Conservation (phyloP, 1,139 yeast genomes). For the Saccharomyces pastorianus region DNA sequence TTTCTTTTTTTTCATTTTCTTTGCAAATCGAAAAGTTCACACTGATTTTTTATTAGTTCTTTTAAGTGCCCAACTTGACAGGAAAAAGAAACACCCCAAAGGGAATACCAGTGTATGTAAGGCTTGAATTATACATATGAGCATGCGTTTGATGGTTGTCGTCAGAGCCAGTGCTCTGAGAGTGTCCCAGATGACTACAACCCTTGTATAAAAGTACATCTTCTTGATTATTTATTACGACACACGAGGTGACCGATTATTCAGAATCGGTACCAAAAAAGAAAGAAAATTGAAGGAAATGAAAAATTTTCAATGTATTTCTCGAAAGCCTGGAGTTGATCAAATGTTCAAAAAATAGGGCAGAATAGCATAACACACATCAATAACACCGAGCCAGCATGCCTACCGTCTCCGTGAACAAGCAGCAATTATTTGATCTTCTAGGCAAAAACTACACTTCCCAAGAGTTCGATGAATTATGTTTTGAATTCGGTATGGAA, state of each 20-base stretch:
- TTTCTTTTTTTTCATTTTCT: background rate
- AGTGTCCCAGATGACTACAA: background rate
- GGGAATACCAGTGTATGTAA: background rate
- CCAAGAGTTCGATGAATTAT: conserved; percentile 90
- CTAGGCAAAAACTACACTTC: conserved; percentile 78
- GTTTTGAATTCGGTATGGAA: conserved; percentile 96
- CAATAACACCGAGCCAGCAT: conserved; percentile 32
- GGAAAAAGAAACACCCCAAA: background rate
- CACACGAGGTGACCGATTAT: background rate
- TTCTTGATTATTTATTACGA: background rate
- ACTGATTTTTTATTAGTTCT: background rate
- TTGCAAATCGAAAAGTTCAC: background rate
- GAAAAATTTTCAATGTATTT: background rate
- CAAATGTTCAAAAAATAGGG: background rate
- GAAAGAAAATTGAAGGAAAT: background rate
- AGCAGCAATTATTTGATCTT: conserved; percentile 77
- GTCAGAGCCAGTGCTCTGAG: background rate
- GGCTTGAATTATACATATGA: background rate
- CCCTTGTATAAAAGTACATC: background rate
- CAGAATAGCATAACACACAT: background rate
- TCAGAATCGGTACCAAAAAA: background rate
- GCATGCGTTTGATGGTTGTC: background rate
- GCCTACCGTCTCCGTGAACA: conserved; percentile 97
- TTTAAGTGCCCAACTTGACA: background rate
- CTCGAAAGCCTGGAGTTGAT: background rate